Conservation (phyloP, 345 rosid species). For the Carallia pectinifolia region DNA sequence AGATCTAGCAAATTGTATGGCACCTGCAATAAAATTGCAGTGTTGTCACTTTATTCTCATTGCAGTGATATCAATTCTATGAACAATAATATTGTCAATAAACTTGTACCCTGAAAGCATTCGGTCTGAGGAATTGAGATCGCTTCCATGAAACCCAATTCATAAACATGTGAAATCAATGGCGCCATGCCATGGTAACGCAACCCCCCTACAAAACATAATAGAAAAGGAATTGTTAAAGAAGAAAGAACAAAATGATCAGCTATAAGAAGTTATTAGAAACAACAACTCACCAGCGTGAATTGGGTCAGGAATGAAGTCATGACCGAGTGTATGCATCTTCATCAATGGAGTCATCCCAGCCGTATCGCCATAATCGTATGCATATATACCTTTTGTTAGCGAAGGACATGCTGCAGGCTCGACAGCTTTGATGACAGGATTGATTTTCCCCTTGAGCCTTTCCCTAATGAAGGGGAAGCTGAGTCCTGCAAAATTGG, state of each 20-base stretch:
- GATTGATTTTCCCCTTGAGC: constrained; percentile 75
- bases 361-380: constrained; percentile 83
- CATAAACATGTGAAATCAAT: constrained; percentile 74
- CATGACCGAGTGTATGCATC: constrained; percentile 98
- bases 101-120: constrained; percentile 65
- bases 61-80: background rate
- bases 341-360: constrained; percentile 97
- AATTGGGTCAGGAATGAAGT: constrained; percentile 96
- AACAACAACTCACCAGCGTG: constrained; percentile 61
- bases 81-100: background rate
- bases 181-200: constrained; percentile 99
- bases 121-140: constrained; percentile 78
- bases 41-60: background rate
- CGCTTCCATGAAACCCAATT: constrained; percentile 85
- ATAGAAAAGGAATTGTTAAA: constrained; percentile 13
- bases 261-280: background rate
- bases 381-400: constrained; percentile 85
- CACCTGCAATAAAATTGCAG: constrained; percentile 48
- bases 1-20: constrained; percentile 75
- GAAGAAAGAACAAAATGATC: constrained; percentile 8
- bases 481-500: constrained; percentile 87
- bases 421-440: constrained; percentile 77
- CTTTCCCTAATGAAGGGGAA: constrained; percentile 93
- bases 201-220: constrained; percentile 55
- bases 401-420: constrained; percentile 90